A percentile compares a stretch with the other conserved stretches of the same genome.
These are phyloP conservation scores for Lachnellula subtilissima DNA, from an alignment of 2,329 filamentous ascomycete species.

Conservation along the genomic window DNA sequence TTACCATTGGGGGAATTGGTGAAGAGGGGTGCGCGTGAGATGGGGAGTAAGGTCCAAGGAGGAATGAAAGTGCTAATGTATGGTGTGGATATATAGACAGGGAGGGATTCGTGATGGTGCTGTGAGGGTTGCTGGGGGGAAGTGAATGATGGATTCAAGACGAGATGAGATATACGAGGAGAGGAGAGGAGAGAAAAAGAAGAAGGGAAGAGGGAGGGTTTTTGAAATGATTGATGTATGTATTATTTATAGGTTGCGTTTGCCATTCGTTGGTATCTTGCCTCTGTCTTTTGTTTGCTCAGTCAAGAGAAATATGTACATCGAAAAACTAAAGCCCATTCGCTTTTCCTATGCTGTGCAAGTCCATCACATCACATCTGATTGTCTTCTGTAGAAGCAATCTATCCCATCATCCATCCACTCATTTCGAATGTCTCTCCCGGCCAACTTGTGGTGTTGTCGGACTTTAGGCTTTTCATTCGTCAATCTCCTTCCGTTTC, in stretches of 20 bases:
- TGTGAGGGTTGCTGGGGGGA: background rate
- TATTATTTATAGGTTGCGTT: background rate
- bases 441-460: background rate
- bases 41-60: background rate
- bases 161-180: too few species aligned
- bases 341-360: background rate
- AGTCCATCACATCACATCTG: background rate
- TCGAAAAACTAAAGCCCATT: background rate
- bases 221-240: background rate
- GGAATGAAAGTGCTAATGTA: background rate
- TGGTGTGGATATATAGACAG: background rate
- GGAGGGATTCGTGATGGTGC: background rate
- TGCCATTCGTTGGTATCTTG: background rate
- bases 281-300: background rate
- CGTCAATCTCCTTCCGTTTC: too few species aligned
- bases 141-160: background rate
- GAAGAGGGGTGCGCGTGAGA: background rate
- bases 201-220: too few species aligned
- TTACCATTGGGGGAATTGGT: background rate
- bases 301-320: background rate
- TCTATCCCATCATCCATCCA: background rate
- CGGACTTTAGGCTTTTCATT: too few species aligned
- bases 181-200: too few species aligned
- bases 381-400: too few species aligned
- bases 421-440: background rate